phyloP scores from a whole-genome alignment of 1,284 basidiomycete species.

The Leccinum colubrinum region DNA sequence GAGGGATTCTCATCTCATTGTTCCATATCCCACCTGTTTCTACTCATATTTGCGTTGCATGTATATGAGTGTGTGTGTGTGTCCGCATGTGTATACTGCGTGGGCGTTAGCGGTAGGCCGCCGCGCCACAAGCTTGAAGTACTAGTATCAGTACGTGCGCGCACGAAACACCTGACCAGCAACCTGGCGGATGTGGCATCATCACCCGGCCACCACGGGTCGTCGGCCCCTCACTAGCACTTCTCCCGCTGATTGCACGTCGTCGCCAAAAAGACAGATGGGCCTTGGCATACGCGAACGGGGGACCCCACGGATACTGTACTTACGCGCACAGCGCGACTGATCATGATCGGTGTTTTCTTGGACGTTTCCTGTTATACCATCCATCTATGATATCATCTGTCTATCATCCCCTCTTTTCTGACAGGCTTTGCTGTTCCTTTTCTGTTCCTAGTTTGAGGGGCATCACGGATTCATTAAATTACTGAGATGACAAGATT shows the following conservation, averaged over 20 bases:
- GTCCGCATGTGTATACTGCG: background rate
- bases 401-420: background rate
- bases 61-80: background rate
- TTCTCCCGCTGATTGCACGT: background rate
- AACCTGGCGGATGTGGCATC: background rate
- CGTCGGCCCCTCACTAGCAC: background rate
- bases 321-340: background rate
- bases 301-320: background rate
- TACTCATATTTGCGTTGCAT: background rate
- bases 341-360: background rate
- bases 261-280: background rate
- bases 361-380: background rate
- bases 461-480: constrained; percentile 5
- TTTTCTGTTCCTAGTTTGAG: background rate
- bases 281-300: background rate
- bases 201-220: background rate
- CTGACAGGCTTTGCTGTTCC: background rate
- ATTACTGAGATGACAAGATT: constrained; percentile 8
- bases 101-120: background rate
- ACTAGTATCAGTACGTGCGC: background rate
- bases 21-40: background rate
- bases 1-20: background rate
- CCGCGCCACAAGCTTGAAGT: no score
- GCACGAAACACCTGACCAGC: background rate
- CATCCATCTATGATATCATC: background rate